Percentiles rank a stretch among this genome's conserved stretches.
Evolutionary conservation across 2,329 filamentous ascomycete genomes (phyloP).

Genomic region (Botrytis galanthina): DNA sequence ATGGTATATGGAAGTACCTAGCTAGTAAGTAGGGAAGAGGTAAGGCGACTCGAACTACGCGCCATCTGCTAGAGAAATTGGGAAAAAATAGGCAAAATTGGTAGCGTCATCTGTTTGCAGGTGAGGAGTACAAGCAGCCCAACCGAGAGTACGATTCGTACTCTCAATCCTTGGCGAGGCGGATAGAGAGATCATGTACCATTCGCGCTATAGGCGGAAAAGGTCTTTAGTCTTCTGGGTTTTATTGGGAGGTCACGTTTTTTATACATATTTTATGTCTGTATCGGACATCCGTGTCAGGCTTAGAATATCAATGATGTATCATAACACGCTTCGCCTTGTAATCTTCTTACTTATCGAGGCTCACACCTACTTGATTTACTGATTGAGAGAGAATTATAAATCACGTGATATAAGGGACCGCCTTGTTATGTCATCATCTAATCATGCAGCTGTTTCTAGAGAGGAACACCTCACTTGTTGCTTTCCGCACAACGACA

Average conservation of each 20-base stretch:
- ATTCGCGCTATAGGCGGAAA: background rate
- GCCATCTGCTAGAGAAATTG: background rate
- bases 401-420: background rate
- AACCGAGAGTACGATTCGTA: background rate
- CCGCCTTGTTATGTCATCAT: background rate
- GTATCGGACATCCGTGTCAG: background rate
- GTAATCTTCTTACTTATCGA: background rate
- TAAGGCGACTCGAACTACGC: slow-evolving; percentile 2
- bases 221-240: background rate
- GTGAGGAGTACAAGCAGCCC: background rate
- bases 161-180: background rate
- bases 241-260: background rate
- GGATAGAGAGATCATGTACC: background rate
- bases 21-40: background rate
- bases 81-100: background rate
- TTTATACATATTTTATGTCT: background rate
- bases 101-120: background rate
- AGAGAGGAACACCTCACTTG: background rate
- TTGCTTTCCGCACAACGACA: background rate
- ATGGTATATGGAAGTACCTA: background rate
- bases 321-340: background rate
- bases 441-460: background rate
- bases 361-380: background rate
- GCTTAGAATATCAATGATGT: background rate
- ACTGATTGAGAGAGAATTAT: background rate